Conservation (phyloP, 306 rosid genomes). For the Canavalia gladiata region DNA sequence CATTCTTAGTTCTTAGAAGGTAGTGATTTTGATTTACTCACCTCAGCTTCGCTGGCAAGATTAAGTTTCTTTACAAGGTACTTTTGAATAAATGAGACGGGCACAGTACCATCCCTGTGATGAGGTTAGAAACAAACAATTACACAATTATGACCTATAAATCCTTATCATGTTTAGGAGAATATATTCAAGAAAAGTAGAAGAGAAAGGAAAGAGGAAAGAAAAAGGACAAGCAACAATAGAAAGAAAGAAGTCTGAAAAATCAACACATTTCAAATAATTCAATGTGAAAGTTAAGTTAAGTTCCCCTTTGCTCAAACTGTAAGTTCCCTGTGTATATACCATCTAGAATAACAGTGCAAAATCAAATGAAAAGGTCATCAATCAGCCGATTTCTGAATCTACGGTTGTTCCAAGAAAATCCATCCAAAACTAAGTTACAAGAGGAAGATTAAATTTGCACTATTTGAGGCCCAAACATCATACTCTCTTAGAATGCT, state of each 20-base stretch:
- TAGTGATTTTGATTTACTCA: slow-evolving; percentile 53
- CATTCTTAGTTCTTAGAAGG: slow-evolving; percentile 34
- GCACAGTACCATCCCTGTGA: slow-evolving; percentile 87
- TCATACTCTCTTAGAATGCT: slow-evolving; percentile 9
- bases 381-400: slow-evolving; percentile 4
- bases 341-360: not conserved
- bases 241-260: slow-evolving; percentile 33
- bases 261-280: slow-evolving; percentile 29
- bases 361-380: slow-evolving; percentile 10
- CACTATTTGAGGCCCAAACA: slow-evolving; percentile 13
- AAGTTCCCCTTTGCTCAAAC: slow-evolving; percentile 20
- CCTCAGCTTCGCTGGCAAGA: slow-evolving; percentile 86
- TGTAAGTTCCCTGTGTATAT: slow-evolving; percentile 5
- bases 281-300: slow-evolving; percentile 16
- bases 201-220: not conserved
- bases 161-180: slow-evolving; percentile 15
- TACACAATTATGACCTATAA: slow-evolving; percentile 31
- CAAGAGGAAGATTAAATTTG: not conserved
- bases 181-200: slow-evolving; percentile 20
- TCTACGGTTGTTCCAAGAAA: slow-evolving; percentile 11
- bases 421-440: not conserved
- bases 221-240: slow-evolving; percentile 30
- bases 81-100: slow-evolving; percentile 88
- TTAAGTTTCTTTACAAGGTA: slow-evolving; percentile 89
- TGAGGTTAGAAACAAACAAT: slow-evolving; percentile 44